Evolutionary conservation across 2,329 filamentous ascomycete genomes (phyloP).

Genomic region (Moelleriella libera): DNA sequence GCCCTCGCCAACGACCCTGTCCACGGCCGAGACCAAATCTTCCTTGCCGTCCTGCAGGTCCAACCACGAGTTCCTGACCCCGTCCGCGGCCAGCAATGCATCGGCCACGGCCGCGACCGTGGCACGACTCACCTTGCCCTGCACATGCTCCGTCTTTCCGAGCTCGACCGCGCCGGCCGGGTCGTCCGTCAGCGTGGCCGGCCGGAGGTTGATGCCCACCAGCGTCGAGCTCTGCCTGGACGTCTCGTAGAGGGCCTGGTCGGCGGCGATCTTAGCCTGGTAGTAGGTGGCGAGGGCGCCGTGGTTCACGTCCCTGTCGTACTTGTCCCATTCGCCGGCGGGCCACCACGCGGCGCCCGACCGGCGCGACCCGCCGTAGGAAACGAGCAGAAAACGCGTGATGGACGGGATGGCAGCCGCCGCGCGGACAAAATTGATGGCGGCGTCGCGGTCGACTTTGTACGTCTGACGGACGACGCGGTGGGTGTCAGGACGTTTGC

Average conservation of each 20-base stretch:
- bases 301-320: constrained; percentile 23
- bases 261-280: constrained; percentile 45
- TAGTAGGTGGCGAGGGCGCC: constrained; percentile 37
- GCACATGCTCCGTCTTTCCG: constrained; percentile 25
- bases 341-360: constrained; percentile 40
- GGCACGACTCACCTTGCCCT: constrained; percentile 34
- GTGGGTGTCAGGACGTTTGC: background rate
- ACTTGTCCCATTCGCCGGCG: constrained; percentile 31
- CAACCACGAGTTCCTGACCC: constrained; percentile 34
- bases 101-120: constrained; percentile 46
- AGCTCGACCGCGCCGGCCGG: constrained; percentile 32
- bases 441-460: constrained; percentile 49
- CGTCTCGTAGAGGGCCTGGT: constrained; percentile 39
- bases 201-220: constrained; percentile 37
- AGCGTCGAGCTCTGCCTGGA: constrained; percentile 26
- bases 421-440: constrained; percentile 46
- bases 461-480: constrained; percentile 25
- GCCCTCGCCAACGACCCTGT: constrained; percentile 31
- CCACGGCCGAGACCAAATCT: constrained; percentile 30
- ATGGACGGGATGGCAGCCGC: constrained; percentile 38
- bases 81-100: constrained; percentile 34
- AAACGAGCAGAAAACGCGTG: constrained; percentile 50
- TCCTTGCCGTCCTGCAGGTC: constrained; percentile 41
- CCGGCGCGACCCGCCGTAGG: constrained; percentile 42
- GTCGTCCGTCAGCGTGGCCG: constrained; percentile 33